Conservation (phyloP, 805 yeast species). For the Candida alai region DNA sequence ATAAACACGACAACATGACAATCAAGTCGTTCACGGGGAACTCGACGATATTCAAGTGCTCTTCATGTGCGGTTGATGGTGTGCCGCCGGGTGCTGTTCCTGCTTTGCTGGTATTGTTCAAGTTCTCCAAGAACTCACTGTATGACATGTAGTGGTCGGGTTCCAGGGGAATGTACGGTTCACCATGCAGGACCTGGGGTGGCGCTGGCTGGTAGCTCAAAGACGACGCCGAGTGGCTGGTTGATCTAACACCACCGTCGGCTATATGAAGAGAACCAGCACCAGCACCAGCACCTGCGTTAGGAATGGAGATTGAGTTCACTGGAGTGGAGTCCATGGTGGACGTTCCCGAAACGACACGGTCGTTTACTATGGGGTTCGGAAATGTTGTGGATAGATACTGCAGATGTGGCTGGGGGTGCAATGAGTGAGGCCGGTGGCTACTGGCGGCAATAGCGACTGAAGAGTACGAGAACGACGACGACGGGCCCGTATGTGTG, state of each 20-base stretch:
- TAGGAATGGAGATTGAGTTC: constrained; percentile 9
- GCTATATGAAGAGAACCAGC: too few species aligned
- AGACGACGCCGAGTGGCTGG: constrained; percentile 7
- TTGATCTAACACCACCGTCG: too few species aligned
- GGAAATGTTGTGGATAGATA: constrained; percentile 1
- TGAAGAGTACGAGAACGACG: too few species aligned
- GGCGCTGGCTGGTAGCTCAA: constrained; percentile 6
- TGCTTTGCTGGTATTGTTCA: constrained; percentile 16
- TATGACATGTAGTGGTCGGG: constrained; percentile 45
- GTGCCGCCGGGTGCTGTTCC: constrained; percentile 11
- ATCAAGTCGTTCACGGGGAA: constrained; percentile 79
- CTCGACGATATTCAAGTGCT: constrained; percentile 71
- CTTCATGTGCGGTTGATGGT: constrained; percentile 28
- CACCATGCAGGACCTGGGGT: constrained; percentile 3
- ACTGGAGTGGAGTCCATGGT: constrained; percentile 5
- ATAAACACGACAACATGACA: constrained; percentile 77
- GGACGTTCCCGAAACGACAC: constrained; percentile 5
- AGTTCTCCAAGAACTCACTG: constrained; percentile 33
- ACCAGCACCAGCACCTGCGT: too few species aligned
- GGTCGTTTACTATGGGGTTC: constrained; percentile 2
- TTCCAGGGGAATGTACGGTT: constrained; percentile 12
- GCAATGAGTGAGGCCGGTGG: constrained; percentile 3
- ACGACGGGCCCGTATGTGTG: too few species aligned
- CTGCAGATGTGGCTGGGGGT: not conserved
- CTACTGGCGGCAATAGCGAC: too few species aligned